Percentiles rank a stretch among this genome's conserved stretches.
phyloP scores from a whole-genome alignment of 192 early-diverging fungal genomes.

The Spizellomyces punctatus region DNA sequence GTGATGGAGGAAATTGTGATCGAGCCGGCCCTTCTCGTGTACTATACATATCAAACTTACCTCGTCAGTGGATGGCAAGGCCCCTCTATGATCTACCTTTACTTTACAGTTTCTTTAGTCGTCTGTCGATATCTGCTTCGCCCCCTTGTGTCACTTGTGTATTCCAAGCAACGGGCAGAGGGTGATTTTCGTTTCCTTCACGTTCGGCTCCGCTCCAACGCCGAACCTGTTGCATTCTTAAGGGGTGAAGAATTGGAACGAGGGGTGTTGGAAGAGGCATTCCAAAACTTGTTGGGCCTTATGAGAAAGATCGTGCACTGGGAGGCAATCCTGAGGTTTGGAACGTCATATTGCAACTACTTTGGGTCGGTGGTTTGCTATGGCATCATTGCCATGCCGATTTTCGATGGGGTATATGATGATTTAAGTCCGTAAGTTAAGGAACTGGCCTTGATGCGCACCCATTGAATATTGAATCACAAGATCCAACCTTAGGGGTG shows the following conservation, averaged over 20 bases:
- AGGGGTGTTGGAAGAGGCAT: constrained; percentile 49
- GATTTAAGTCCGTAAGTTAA: constrained; percentile 49
- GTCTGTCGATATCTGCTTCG: constrained; percentile 68
- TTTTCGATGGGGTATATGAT: constrained; percentile 81
- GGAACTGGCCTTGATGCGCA: background rate
- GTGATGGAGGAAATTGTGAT: constrained; percentile 68
- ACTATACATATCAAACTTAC: constrained; percentile 79
- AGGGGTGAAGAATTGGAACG: constrained; percentile 74
- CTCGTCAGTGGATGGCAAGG: constrained; percentile 63
- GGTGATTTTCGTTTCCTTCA: constrained; percentile 81
- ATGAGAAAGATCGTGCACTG: constrained; percentile 57
- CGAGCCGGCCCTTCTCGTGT: constrained; percentile 72
- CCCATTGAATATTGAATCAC: background rate
- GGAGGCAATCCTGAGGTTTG: constrained; percentile 49
- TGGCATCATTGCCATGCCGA: constrained; percentile 77
- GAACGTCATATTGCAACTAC: constrained; percentile 70
- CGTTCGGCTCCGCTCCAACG: constrained; percentile 69
- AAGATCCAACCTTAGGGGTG: constrained; percentile 29
- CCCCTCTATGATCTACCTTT: constrained; percentile 72
- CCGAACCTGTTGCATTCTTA: constrained; percentile 82
- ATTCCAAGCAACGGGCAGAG: constrained; percentile 74
- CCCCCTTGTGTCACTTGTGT: constrained; percentile 76
- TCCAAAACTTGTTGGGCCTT: constrained; percentile 56
- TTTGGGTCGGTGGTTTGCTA: constrained; percentile 81
- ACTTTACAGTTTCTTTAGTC: constrained; percentile 73